These are phyloP conservation scores for Delitschia confertaspora DNA, from an alignment of 495 filamentous ascomycete genomes.

Conservation along the genomic window DNA sequence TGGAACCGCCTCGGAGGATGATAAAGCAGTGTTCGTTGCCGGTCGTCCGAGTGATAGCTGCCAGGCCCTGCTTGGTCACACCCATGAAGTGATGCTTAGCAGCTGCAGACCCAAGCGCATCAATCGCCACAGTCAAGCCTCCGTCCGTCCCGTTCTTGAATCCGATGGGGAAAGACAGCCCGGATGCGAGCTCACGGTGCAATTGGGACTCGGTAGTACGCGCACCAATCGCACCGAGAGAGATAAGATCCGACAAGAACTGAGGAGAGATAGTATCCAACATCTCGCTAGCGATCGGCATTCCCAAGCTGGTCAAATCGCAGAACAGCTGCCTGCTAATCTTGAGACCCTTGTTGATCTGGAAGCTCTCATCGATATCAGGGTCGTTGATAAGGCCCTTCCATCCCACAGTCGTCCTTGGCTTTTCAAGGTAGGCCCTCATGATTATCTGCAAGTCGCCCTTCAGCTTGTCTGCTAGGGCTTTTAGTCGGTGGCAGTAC, in stretches of 20 bases:
- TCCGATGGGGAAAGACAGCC: slow-evolving; percentile 93
- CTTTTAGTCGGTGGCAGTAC: slow-evolving; percentile 70
- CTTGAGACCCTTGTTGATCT: slow-evolving; percentile 97
- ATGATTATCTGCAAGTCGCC: slow-evolving; percentile 87
- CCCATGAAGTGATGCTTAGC: slow-evolving; percentile 96
- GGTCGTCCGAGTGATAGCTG: slow-evolving; percentile 82
- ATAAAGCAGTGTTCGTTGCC: slow-evolving; percentile 98
- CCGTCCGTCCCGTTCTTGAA: slow-evolving; percentile 99
- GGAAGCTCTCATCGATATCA: slow-evolving; percentile 91
- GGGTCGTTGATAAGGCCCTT: slow-evolving; percentile 99
- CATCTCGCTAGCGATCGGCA: slow-evolving; percentile 97
- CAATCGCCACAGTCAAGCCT: slow-evolving; percentile 86
- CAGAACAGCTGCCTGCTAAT: slow-evolving; percentile 82
- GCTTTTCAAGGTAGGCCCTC: slow-evolving; percentile 98
- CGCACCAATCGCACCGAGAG: slow-evolving; percentile 89
- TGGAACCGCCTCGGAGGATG: slow-evolving; percentile 82
- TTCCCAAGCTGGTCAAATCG: slow-evolving; percentile 73
- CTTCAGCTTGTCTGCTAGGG: slow-evolving; percentile 61
- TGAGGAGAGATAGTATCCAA: slow-evolving; percentile 96
- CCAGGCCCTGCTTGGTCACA: slow-evolving; percentile 96
- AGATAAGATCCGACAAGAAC: slow-evolving; percentile 91
- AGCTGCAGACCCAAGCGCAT: slow-evolving; percentile 86
- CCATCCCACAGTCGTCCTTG: slow-evolving; percentile 97
- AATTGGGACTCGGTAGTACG: slow-evolving; percentile 96
- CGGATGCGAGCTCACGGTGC: slow-evolving; percentile 91